These are phyloP conservation scores for Trichophyton rubrum DNA, from an alignment of 2,329 filamentous ascomycete genomes.

Conservation along the genomic window DNA sequence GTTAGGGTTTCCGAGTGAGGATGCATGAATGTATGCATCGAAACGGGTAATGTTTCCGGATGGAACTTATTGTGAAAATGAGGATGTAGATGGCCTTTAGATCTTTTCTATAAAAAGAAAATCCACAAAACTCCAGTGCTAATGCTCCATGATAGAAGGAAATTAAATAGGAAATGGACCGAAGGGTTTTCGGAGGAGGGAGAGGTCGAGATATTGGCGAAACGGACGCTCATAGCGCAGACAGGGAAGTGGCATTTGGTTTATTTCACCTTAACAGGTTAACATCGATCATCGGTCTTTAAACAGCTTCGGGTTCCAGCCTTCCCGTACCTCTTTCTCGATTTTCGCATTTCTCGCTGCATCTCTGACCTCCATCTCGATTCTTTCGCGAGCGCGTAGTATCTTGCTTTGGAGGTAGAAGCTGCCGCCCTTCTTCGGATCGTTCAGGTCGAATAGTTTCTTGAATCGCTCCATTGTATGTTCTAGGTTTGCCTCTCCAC, in stretches of 20 bases:
- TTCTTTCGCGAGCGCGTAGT: slow-evolving; percentile 74
- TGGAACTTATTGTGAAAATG: background rate
- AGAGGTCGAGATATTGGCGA: background rate
- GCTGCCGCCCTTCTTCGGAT: slow-evolving; percentile 88
- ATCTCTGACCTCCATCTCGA: slow-evolving; percentile 73
- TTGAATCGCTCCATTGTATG: slow-evolving; percentile 81
- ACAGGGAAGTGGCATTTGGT: background rate
- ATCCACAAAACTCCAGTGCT: slow-evolving; percentile 1
- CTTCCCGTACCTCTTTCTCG: slow-evolving; percentile 68
- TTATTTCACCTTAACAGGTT: slow-evolving; percentile 3
- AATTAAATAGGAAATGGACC: background rate
- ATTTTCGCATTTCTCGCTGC: slow-evolving; percentile 56
- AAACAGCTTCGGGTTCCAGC: slow-evolving; percentile 91
- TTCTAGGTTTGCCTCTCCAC: slow-evolving; percentile 64
- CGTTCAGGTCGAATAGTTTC: slow-evolving; percentile 84
- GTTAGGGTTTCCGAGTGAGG: background rate
- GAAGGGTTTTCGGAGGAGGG: background rate
- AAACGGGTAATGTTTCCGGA: background rate
- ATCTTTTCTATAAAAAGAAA: slow-evolving; percentile 1
- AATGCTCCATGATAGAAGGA: background rate
- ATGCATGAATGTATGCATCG: background rate
- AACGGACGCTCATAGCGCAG: background rate
- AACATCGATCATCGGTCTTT: slow-evolving; percentile 54
- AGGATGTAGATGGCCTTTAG: background rate
- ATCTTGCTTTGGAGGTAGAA: slow-evolving; percentile 99